Base-by-base conservation (phyloP, 2,329 filamentous ascomycete species). In the Penicillium verrucosum region DNA sequence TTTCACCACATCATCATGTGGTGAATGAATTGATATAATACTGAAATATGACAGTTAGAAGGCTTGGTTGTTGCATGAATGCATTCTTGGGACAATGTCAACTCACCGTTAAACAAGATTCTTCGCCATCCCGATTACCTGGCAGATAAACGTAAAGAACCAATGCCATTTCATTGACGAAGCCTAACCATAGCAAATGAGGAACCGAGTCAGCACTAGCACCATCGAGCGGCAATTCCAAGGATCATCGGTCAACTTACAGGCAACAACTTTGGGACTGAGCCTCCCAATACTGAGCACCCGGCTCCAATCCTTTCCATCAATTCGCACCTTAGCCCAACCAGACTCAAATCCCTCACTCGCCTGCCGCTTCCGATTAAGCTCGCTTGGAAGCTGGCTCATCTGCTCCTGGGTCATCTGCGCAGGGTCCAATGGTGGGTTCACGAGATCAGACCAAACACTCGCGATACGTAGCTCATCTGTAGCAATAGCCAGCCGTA, bases 221-320 rank as follows among this genome's bases (percentile, higher is more conserved):
- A n/a, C 32, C 8, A 34, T 21, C 16, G 7, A 34, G 16, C 9
- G n/a, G 36, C 8, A 34, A 29, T 29, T 21, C 23, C 10, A 21
- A 25, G 46, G 23, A 41, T 32, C 16, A 23, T 11, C 37, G 23
- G 43, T 12, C 25, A 51, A 69, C 83, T 77, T 61, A 87, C 92
- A 97, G 55, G 92, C 94, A 78, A 97, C 94, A 50, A 97, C 93
- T 64, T 91, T 83, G 0, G 92, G 93, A 65, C 94, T 93, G 30
- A 97, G 77, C 49, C 92, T 82, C 1, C 93, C 93, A 12, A 97
- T 92, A 72, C 91, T 95, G 63, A 99, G 80, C n/a, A 97, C 93
- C 64, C 85, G 86, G 32, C 91, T 91, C 93, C 94, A 97, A 72
- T 99, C 94, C 72, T 86, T 89, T 34, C 92, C 94, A 75, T 97